Evolutionary conservation across 495 filamentous ascomycete species (phyloP), one percentile per base, ranked within the genome.

Genomic region (Xylaria longipes): DNA sequence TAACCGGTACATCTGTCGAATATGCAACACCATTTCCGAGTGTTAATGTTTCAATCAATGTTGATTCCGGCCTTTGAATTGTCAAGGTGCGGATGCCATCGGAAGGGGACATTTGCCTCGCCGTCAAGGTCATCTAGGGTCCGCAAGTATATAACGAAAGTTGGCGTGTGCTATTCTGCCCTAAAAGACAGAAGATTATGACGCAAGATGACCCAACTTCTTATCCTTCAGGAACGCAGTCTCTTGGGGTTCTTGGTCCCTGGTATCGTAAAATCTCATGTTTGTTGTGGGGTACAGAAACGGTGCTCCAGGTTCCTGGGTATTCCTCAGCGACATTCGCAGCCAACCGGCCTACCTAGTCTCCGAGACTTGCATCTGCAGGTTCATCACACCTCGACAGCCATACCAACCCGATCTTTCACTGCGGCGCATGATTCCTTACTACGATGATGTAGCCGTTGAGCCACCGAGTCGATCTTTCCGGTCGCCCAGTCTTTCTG

Each of bases 71-170:
- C 35, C 56, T 35, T 20, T n/a, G 20, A 27, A 72, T 61, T 15
- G 70, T 72, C 45, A 68, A 39, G 15, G 70, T 72, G 41, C 70
- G 70, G 54, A 72, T 56, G 14, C 43, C 56, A 27, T 68, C 27
- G 29, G 33, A 7, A 15, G 52, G 39, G 4, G n/a, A 33, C 33
- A 46, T n/a, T 35, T 66, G 37, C 41, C 39, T 57, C 61, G 17
- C 17, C 25, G 54, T 48, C 7, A 46, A 60, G 17, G 27, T 46
- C 27, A 46, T 46, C 37, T 48, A 37, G 66, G 57, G 50, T 1
- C 56, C 22, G 12, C 25, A 15, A 48, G 37, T 63, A 22, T 35
- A 5, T 57, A 41, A 31, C 17, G 22, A 22, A 17, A 37, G 20
- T 58, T 37, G 5, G 33, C 17, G 15, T 35, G 27, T 54, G 27